These are phyloP conservation scores for Cryoendolithus antarcticus DNA, from an alignment of 2,329 filamentous ascomycete species.

Conservation along the genomic window DNA sequence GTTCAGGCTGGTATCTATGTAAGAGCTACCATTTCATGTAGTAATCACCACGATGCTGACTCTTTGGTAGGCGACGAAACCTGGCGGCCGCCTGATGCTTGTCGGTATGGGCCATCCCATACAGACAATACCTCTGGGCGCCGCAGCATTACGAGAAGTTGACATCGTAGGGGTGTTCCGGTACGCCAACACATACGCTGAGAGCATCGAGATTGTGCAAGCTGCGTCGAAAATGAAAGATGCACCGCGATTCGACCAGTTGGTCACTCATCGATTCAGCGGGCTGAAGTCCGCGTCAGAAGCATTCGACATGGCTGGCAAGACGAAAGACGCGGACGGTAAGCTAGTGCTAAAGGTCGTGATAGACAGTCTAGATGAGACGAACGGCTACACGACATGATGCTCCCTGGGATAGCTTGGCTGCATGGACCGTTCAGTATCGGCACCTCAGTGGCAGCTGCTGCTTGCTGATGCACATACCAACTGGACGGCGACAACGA, in stretches of 20 bases:
- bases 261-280: slow-evolving; percentile 62
- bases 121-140: slow-evolving; percentile 60
- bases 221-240: slow-evolving; percentile 31
- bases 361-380: slow-evolving; percentile 25
- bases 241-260: slow-evolving; percentile 52
- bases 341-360: slow-evolving; percentile 63
- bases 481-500: no score
- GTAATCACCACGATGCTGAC: not conserved
- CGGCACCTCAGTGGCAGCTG: no score
- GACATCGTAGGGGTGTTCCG: slow-evolving; percentile 67
- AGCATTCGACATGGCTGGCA: slow-evolving; percentile 59
- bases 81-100: slow-evolving; percentile 62
- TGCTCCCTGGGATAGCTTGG: no score
- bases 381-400: no score
- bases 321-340: slow-evolving; percentile 54
- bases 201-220: slow-evolving; percentile 49
- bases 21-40: slow-evolving; percentile 11
- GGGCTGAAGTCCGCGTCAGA: slow-evolving; percentile 49
- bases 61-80: slow-evolving; percentile 3
- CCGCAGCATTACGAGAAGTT: slow-evolving; percentile 61
- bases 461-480: no score
- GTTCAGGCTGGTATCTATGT: slow-evolving; percentile 64
- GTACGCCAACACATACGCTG: slow-evolving; percentile 64
- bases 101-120: slow-evolving; percentile 71
- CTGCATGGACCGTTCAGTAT: no score